Evolutionary conservation across 192 early-diverging fungal genomes (phyloP), one percentile per base, ranked within the genome.

Genomic region (Coemansia sp.): DNA sequence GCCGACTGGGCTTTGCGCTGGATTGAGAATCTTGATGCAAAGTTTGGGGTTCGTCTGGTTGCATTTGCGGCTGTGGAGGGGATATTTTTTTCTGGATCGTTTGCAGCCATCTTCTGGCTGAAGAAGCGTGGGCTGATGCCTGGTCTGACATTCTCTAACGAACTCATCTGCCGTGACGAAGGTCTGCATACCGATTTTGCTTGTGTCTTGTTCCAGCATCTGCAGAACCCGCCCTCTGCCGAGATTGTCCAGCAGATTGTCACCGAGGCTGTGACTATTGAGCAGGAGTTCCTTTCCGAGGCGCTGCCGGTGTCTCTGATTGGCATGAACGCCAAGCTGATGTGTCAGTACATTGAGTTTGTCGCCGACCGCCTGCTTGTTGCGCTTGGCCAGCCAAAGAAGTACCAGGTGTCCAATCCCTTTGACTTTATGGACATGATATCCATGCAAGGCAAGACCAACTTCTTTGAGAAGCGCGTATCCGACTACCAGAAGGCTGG

Each of bases 381-480:
- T 11, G 92, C 93, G 15, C 87, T 99, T 13, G 94, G 94, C 39
- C 90, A 87, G 71, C 73, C 79, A 39, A 99, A 99, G 85, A 70
- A 88, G 70, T 99, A 92, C 88, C 88, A 90, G 15, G 86, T 82
- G 5, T 77, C 88, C 68, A 99, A 99, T 73, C 97, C 97, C 48
- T 99, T 99, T 68, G 97, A 99, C 75, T 99, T 98, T 75, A 99
- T 99, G 97, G 97, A 97, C 75, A 83, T 99, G 82, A 97, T 98
- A 77, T 95, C 93, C 21, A 85, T 98, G 69, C 95, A 98, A 83
- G 96, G 95, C 71, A 98, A 98, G 86, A 97, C 97, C 61, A 98
- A 98, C 86, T 98, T 98, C 78, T 98, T 98, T 67, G 96, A 98
- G 83, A 97, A 98, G 87, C 90, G 89, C 72, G 94, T 97, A 21